Evolutionary conservation across 495 filamentous ascomycete genomes (phyloP).

Genomic region (Choiromyces venosus): DNA sequence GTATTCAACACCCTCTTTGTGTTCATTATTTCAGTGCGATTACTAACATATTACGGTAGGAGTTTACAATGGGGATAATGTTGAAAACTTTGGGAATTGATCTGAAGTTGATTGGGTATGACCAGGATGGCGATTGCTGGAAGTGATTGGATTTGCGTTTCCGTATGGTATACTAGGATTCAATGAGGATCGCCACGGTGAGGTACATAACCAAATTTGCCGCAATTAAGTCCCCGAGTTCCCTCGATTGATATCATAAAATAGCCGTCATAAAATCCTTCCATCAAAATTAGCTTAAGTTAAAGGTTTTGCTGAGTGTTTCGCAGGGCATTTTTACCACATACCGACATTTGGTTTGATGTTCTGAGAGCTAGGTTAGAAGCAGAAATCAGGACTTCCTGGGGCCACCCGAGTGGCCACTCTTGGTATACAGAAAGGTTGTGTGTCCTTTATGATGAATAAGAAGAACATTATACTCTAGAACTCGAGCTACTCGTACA

Average conservation of each 20-base stretch:
- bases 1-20: constrained; percentile 8
- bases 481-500: neutral
- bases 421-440: neutral
- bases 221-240: neutral
- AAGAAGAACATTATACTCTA: neutral
- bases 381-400: neutral
- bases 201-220: neutral
- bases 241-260: neutral
- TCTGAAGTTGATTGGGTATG: constrained; percentile 30
- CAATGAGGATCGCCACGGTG: neutral
- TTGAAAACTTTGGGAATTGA: constrained; percentile 39
- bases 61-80: constrained; percentile 42
- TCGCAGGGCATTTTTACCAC: neutral
- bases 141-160: constrained; percentile 6
- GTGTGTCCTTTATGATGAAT: neutral
- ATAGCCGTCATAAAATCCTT: neutral
- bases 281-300: neutral
- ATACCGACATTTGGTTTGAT: neutral
- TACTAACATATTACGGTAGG: constrained; percentile 4
- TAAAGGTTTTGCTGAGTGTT: neutral
- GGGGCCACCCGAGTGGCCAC: neutral
- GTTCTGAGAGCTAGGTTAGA: neutral
- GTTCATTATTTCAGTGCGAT: neutral
- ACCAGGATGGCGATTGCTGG: constrained; percentile 31
- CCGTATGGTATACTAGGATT: neutral